Percentiles rank a stretch among this genome's conserved stretches.
Evolutionary conservation across 2,329 filamentous ascomycete genomes (phyloP).

Genomic region (Alternaria consortialis): DNA sequence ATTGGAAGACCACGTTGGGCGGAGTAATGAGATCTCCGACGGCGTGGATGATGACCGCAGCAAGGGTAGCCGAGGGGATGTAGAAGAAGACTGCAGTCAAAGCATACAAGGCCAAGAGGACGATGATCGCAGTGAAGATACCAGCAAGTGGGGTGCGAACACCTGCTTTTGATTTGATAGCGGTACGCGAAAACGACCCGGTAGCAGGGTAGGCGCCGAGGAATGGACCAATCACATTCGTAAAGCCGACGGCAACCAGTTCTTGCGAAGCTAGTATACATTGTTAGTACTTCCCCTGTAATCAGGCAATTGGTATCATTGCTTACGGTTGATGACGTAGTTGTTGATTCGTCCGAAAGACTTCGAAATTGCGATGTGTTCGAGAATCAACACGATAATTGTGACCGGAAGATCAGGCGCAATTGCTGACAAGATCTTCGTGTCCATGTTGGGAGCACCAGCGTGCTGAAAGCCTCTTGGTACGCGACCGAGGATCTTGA

Average conservation of each 20-base stretch:
- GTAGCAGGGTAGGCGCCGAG: constrained; percentile 90
- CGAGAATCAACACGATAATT: constrained; percentile 93
- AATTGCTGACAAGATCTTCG: constrained; percentile 72
- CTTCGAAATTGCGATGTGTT: constrained; percentile 97
- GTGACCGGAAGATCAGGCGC: constrained; percentile 79
- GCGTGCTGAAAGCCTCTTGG: constrained; percentile 73
- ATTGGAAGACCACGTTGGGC: constrained; percentile 90
- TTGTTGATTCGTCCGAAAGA: constrained; percentile 96
- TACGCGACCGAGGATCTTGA: constrained; percentile 66
- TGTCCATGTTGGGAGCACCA: constrained; percentile 73
- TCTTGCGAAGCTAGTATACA: constrained; percentile 75
- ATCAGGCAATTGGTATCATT: not conserved
- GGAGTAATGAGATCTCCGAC: constrained; percentile 92
- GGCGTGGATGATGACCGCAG: constrained; percentile 94
- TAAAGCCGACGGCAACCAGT: constrained; percentile 89
- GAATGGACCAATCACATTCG: constrained; percentile 90
- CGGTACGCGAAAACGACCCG: constrained; percentile 94
- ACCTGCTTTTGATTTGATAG: constrained; percentile 96
- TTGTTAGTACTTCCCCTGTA: not conserved
- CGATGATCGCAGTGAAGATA: constrained; percentile 84
- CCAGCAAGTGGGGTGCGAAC: constrained; percentile 91
- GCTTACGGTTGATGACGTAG: constrained; percentile 80
- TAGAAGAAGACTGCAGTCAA: constrained; percentile 91
- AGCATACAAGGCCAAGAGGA: constrained; percentile 89
- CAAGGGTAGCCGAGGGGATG: constrained; percentile 81